These are phyloP conservation scores for Amaranthus hypochondriacus DNA, from an alignment of 148 eudicot species.

Conservation along the genomic window DNA sequence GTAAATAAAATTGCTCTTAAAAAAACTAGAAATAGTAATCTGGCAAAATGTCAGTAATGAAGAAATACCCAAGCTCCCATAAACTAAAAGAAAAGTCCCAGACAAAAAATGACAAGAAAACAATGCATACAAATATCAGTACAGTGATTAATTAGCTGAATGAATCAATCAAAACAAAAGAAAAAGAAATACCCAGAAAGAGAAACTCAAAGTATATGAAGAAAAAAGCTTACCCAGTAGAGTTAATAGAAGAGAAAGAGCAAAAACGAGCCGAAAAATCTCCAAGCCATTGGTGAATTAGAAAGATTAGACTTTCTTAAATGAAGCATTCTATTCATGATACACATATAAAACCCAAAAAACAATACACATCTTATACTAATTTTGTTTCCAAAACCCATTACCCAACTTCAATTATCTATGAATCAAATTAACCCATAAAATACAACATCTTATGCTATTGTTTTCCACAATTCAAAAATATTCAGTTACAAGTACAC, in stretches of 20 bases:
- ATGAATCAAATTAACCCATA: too few relatives aligned
- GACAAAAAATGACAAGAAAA: neutral
- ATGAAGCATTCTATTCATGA: neutral
- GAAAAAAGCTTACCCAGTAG: conserved; percentile 17
- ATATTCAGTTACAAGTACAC: too few relatives aligned
- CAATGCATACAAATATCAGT: neutral
- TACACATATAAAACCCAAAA: too few relatives aligned
- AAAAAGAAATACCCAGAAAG: neutral
- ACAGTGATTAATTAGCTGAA: neutral
- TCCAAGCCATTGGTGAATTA: conserved; percentile 31
- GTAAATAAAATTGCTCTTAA: neutral
- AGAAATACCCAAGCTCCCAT: neutral
- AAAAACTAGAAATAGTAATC: neutral
- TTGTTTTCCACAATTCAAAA: too few relatives aligned
- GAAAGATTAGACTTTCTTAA: neutral
- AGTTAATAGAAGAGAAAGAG: conserved; percentile 35
- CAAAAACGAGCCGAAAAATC: conserved; percentile 35
- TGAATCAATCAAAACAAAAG: neutral
- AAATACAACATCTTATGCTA: too few relatives aligned
- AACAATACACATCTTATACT: too few relatives aligned
- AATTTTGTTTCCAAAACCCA: too few relatives aligned
- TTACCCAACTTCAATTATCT: too few relatives aligned
- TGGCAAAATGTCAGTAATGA: neutral
- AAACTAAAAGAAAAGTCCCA: neutral
- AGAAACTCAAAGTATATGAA: neutral